phyloP scores from a whole-genome alignment of 345 rosid genomes.

The Acer campestre region DNA sequence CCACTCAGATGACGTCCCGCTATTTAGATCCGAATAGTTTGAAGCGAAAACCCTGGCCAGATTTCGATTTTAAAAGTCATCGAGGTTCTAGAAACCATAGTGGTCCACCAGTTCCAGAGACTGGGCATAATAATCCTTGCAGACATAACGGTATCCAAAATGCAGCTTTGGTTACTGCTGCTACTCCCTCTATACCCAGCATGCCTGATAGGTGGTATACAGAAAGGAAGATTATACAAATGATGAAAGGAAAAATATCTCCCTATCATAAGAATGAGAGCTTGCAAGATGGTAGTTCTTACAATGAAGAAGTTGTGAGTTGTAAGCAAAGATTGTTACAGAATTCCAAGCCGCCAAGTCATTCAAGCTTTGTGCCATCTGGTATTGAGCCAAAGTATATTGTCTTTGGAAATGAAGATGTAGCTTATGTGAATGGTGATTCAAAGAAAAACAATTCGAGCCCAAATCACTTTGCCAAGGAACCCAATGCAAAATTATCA shows the following conservation, averaged over 20 bases:
- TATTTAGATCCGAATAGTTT: constrained; percentile 7
- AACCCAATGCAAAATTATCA: too few relatives aligned
- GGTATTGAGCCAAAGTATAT: too few relatives aligned
- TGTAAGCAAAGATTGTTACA: not conserved
- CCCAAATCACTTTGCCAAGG: too few relatives aligned
- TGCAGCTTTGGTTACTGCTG: not conserved
- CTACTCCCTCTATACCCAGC: not conserved
- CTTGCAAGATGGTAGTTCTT: not conserved
- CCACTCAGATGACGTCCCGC: constrained; percentile 41
- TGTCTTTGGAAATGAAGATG: too few relatives aligned
- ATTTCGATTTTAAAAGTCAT: constrained; percentile 14
- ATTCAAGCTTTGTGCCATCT: too few relatives aligned
- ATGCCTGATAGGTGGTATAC: constrained; percentile 29
- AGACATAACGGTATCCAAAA: too few relatives aligned
- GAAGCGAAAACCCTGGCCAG: constrained; percentile 1
- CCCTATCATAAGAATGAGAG: too few relatives aligned
- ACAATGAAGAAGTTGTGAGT: not conserved
- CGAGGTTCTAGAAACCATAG: too few relatives aligned
- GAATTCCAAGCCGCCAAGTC: too few relatives aligned
- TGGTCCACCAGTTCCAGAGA: not conserved
- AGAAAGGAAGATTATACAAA: constrained; percentile 29
- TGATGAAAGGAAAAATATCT: constrained; percentile 1
- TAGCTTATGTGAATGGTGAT: too few relatives aligned
- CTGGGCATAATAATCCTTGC: not conserved
- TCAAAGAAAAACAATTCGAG: too few relatives aligned